A percentile compares a stretch with the other conserved stretches of the same genome.
Conservation (phyloP, 2,329 filamentous ascomycete species). For the Xylariomycetidae sp. region DNA sequence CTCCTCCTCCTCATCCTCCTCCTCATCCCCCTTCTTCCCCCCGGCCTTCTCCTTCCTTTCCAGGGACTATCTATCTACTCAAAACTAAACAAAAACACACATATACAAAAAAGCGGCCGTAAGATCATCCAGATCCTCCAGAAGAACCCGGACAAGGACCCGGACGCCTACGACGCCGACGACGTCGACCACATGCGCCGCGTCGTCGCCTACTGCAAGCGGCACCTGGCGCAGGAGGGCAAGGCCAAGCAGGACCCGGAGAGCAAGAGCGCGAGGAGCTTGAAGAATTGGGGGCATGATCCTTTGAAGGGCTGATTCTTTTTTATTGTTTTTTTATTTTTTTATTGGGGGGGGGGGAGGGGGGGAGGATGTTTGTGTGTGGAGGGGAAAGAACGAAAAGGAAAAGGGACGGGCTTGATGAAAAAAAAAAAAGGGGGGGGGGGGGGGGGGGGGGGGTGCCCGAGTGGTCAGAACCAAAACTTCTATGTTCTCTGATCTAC, state of each 20-base stretch:
- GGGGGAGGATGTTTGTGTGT: no score
- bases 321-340: no score
- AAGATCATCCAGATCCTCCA: slow-evolving; percentile 53
- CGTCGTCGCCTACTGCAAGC: slow-evolving; percentile 54
- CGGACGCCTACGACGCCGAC: slow-evolving; percentile 41
- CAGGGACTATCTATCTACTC: not conserved
- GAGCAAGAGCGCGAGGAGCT: slow-evolving; percentile 39
- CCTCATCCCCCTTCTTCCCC: not conserved
- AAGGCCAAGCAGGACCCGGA: slow-evolving; percentile 40
- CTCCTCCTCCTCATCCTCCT: not conserved
- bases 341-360: no score
- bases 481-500: no score
- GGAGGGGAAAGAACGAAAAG: no score
- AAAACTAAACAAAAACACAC: not conserved
- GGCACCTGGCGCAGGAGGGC: slow-evolving; percentile 55
- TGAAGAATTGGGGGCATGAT: slow-evolving; percentile 53
- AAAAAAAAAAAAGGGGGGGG: no score
- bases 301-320: slow-evolving; percentile 19
- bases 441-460: no score
- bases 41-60: not conserved
- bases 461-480: no score
- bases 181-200: slow-evolving; percentile 48
- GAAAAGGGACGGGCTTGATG: no score
- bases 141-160: slow-evolving; percentile 49
- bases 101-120: slow-evolving; percentile 37